Evolutionary conservation across 306 rosid species (phyloP), one percentile per base, ranked within the genome.

Genomic region (Vigna radiata): DNA sequence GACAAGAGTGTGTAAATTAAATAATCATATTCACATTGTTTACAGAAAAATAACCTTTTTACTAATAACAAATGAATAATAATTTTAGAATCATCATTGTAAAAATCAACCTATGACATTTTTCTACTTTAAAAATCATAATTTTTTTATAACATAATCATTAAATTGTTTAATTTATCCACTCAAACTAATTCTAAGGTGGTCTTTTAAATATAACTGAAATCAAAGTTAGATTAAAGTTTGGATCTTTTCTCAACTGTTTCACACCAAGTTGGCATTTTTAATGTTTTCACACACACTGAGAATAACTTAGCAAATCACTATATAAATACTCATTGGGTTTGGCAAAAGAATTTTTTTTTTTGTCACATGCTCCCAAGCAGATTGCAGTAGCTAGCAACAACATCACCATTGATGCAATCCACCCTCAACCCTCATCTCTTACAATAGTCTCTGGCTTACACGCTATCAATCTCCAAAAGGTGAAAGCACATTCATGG

Each of bases 401-500:
- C 15, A 68, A 50, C n/a, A 64, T 33, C 5, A 27, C 66, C 66
- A 60, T 29, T 29, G 31, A 60, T 60, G 66, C 39, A 59, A 25
- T 8, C 3, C 63, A 59, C 19, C 7, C 5, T 60, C 43, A 7
- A 60, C 29, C 19, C 68, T 61, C 68, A 61, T 36, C 69, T 63
- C 3, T n/a, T 62, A 16, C 3, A 37, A 14, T 60, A 60, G 43
- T 27, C 66, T 60, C 21, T 18, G 37, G 19, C 36, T 41, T 52
- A 1, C 33, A n/a, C 0, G 5, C 12, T 46, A 23, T 44, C 39
- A 31, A 9, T 29, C 17, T 70, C 44, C 31, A 70, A 21, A 27
- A 63, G 7, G 21, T 44, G n/a, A 73, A 19, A 60, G 23, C 72
- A 43, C 10, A 13, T 67, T 43, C 70, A 89, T 89, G 91, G 87